Base-by-base conservation (phyloP, 306 rosid species). In the Lotus japonicus region DNA sequence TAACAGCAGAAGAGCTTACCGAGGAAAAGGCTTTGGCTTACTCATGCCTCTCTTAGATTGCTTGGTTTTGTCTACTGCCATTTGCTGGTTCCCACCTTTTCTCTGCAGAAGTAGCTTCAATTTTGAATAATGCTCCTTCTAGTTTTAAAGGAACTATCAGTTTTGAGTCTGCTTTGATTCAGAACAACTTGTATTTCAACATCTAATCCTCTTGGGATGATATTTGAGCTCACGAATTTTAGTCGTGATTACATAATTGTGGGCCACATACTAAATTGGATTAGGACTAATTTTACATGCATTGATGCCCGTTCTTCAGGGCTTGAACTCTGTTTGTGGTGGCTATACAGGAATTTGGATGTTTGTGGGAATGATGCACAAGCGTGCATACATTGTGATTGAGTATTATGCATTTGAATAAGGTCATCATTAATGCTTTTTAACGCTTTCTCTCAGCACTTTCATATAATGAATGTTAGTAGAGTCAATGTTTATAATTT, bases 21-120 rank as follows among this genome's bases (percentile, higher is more conserved):
- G 95, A 95, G 88, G 97, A 95, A 35, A 95, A 95, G 81, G 90
- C 79, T 5, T 75, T 95, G 82, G 99, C 99, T 13, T 90, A 90
- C 82, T 89, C 98, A 19, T 92, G 98, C 89, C 95, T 92, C 72
- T 66, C 90, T 9, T 89, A 81, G 74, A 61, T 23, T 64, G 59
- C 36, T 59, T 51, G 23, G 10, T 41, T 49, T 35, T 55, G 31
- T 45, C 11, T 48, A 15, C 26, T 4, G 35, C 8, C 23, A 12
- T 52, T 52, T 31, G 68, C 33, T 31, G 28, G 52, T 33, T 58
- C 46, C 18, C 13, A 18, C 16, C 58, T 64, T 59, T 50, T 67
- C 50, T 55, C 59, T 6, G 11, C 31, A 36, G 59, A 69, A 68
- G 78, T 69, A 61, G 80, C 81, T 74, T 55, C 76, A 68, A 70